Conservation (phyloP, 164 flowering plant species). For the Stephania yunnanensis region DNA sequence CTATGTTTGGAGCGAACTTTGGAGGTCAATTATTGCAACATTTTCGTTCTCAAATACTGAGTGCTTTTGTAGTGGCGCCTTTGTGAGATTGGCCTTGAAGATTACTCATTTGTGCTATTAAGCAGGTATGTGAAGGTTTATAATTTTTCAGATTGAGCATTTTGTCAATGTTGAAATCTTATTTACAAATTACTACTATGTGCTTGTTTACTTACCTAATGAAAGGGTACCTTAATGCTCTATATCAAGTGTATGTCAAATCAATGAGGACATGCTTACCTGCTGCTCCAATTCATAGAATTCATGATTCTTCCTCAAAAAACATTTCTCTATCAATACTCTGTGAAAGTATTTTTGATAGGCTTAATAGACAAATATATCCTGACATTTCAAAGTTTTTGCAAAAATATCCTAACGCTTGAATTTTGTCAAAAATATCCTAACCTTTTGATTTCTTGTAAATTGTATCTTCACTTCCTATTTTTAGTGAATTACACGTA, state of each 20-base stretch:
- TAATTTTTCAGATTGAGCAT: background rate
- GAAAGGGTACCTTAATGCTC: background rate
- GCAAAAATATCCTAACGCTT: no score
- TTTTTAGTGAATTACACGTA: no score
- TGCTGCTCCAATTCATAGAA: background rate
- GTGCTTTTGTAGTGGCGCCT: constrained; percentile 79
- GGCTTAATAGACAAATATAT: no score
- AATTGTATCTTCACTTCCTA: no score
- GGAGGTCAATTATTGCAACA: background rate
- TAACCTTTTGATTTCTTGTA: no score
- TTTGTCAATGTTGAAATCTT: background rate
- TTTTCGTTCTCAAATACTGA: constrained; percentile 4
- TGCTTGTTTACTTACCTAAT: background rate
- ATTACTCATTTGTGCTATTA: constrained; percentile 80
- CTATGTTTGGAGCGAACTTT: background rate
- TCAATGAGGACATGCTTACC: background rate
- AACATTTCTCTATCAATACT: background rate
- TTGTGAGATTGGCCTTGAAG: constrained; percentile 96
- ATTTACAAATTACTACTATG: background rate
- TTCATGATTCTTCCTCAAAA: background rate
- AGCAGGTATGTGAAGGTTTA: constrained; percentile 58
- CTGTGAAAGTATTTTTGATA: no score
- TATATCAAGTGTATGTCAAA: background rate
- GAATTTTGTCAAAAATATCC: no score
- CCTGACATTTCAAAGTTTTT: no score